phyloP scores from a whole-genome alignment of 2,329 filamentous ascomycete genomes.

The Fusarium domesticum region DNA sequence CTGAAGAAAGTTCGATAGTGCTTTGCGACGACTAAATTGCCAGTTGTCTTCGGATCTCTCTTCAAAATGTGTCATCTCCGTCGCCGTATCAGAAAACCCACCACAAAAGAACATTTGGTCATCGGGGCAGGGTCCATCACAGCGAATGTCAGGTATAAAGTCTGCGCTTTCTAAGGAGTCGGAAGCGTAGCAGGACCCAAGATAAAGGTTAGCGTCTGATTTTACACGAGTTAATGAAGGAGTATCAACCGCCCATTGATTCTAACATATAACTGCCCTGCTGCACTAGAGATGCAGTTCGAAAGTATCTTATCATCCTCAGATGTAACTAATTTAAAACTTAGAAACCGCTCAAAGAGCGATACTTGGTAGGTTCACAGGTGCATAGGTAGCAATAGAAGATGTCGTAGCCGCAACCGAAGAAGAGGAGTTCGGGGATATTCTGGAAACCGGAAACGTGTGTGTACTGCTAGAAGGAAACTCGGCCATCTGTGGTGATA shows the following conservation, averaged over 20 bases:
- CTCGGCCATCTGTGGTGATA: too few relatives aligned
- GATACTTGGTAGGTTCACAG: too few relatives aligned
- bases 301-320: too few relatives aligned
- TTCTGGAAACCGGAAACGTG: too few relatives aligned
- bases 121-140: slow-evolving; percentile 14
- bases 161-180: slow-evolving; percentile 1
- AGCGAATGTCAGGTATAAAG: slow-evolving; percentile 1
- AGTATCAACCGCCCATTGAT: slow-evolving; percentile 8
- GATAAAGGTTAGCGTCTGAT: neutral
- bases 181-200: slow-evolving; percentile 13
- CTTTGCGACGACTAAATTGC: slow-evolving; percentile 4
- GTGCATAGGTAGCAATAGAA: too few relatives aligned
- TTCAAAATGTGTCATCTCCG: neutral
- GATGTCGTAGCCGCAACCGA: too few relatives aligned
- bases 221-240: neutral
- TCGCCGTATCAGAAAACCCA: neutral
- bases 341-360: too few relatives aligned
- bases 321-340: too few relatives aligned
- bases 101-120: slow-evolving; percentile 16
- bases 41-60: neutral
- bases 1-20: slow-evolving; percentile 8
- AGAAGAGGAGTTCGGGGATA: too few relatives aligned
- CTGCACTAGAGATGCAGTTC: slow-evolving; percentile 4
- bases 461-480: too few relatives aligned
- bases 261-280: slow-evolving; percentile 5